phyloP scores from a whole-genome alignment of 2,329 filamentous ascomycete genomes.

The Epichloe festucae region DNA sequence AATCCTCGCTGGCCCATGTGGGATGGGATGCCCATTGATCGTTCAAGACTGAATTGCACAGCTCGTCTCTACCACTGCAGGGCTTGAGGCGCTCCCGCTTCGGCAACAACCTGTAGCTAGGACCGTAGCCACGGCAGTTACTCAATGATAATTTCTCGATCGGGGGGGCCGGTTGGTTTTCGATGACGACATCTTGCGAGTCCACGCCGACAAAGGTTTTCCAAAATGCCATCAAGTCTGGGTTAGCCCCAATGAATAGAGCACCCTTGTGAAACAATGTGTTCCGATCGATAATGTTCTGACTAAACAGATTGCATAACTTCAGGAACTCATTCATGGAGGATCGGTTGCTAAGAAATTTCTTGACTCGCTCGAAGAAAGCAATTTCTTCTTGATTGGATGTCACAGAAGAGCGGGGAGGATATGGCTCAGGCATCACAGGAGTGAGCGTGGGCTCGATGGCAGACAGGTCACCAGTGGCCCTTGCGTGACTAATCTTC shows the following conservation, averaged over 20 bases:
- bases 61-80: constrained; percentile 87
- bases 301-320: constrained; percentile 87
- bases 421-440: constrained; percentile 73
- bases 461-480: constrained; percentile 42
- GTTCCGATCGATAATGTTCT: constrained; percentile 79
- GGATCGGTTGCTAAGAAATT: constrained; percentile 84
- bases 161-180: constrained; percentile 67
- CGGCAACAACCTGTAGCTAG: constrained; percentile 85
- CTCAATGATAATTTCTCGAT: constrained; percentile 79
- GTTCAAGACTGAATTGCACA: constrained; percentile 86
- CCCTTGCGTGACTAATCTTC: constrained; percentile 60
- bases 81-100: constrained; percentile 82
- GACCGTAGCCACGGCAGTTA: constrained; percentile 89
- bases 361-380: constrained; percentile 95
- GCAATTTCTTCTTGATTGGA: constrained; percentile 74
- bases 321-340: constrained; percentile 94
- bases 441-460: constrained; percentile 83
- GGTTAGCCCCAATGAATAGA: constrained; percentile 75
- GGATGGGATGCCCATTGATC: constrained; percentile 98
- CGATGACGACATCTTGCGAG: constrained; percentile 62
- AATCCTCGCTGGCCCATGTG: constrained; percentile 97
- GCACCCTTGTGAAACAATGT: constrained; percentile 72
- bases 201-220: constrained; percentile 72
- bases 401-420: constrained; percentile 59
- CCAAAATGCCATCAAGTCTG: constrained; percentile 82